Evolutionary conservation across 2,329 filamentous ascomycete species (phyloP).

Genomic region (Fusarium brevicatenulatum): DNA sequence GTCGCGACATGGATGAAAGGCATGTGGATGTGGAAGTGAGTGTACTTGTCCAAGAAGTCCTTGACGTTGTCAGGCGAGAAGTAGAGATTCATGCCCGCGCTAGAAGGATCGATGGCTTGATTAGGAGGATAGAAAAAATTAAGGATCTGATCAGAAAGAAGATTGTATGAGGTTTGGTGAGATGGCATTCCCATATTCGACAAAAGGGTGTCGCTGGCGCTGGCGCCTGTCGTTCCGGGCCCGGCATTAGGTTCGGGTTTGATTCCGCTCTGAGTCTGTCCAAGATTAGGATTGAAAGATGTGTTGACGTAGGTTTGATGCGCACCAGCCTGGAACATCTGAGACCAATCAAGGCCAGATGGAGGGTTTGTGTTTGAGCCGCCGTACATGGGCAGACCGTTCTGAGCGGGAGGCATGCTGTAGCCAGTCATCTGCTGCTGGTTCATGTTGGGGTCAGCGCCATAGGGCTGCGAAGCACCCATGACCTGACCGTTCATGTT

Average conservation of each 20-base stretch:
- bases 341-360: conserved; percentile 77
- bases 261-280: conserved; percentile 75
- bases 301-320: conserved; percentile 72
- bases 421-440: conserved; percentile 72
- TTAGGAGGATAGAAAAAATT: conserved; percentile 65
- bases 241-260: conserved; percentile 72
- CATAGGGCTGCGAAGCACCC: conserved; percentile 65
- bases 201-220: conserved; percentile 58
- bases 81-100: conserved; percentile 68
- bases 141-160: conserved; percentile 65
- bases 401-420: conserved; percentile 70
- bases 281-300: conserved; percentile 72
- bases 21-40: conserved; percentile 78
- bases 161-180: conserved; percentile 62
- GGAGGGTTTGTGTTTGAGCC: conserved; percentile 69
- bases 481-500: conserved; percentile 64
- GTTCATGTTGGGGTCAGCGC: conserved; percentile 69
- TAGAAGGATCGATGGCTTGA: conserved; percentile 60
- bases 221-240: conserved; percentile 59
- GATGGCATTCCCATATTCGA: conserved; percentile 60
- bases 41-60: conserved; percentile 76
- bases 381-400: conserved; percentile 72
- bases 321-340: conserved; percentile 80
- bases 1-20: conserved; percentile 77
- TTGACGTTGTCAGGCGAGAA: conserved; percentile 75